A percentile compares a stretch with the other conserved stretches of the same genome.
Evolutionary conservation across 192 early-diverging fungal species (phyloP).

Genomic region (Mortierella hygrophila): DNA sequence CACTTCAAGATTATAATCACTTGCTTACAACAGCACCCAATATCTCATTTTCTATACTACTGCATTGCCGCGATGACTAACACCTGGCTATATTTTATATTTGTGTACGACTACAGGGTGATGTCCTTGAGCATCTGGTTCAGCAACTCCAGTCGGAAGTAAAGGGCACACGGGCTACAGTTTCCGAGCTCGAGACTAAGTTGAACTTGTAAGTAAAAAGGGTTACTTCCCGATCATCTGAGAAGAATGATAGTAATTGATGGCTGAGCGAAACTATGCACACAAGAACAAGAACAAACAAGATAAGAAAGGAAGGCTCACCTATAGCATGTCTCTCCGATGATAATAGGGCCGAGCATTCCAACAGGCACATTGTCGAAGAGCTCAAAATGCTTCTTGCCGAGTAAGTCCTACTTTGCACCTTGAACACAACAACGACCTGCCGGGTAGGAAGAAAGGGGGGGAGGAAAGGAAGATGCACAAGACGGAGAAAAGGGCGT

Average conservation of each 20-base stretch:
- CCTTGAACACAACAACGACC: background rate
- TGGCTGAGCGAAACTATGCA: background rate
- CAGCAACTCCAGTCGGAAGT: conserved; percentile 48
- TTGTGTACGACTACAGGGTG: conserved; percentile 1
- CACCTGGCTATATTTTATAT: background rate
- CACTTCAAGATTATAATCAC: background rate
- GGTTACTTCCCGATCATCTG: background rate
- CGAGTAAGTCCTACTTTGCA: conserved; percentile 28
- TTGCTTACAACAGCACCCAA: conserved; percentile 1
- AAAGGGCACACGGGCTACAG: conserved; percentile 33
- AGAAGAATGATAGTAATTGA: background rate
- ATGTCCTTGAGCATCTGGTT: conserved; percentile 25
- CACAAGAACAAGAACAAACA: background rate
- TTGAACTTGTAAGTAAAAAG: conserved; percentile 36
- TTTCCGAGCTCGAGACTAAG: conserved; percentile 33
- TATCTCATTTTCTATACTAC: background rate
- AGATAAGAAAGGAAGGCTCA: background rate
- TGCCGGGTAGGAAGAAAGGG: background rate
- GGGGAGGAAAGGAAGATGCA: background rate
- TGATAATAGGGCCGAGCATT: conserved; percentile 41
- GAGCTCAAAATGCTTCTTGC: conserved; percentile 46
- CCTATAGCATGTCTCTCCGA: background rate
- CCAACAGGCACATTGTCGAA: conserved; percentile 38
- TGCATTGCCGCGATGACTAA: background rate
- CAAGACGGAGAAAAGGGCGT: background rate